A percentile compares a stretch with the other conserved stretches of the same genome.
Conservation (phyloP, 2,329 filamentous ascomycete genomes). For the Botrytis tulipae region DNA sequence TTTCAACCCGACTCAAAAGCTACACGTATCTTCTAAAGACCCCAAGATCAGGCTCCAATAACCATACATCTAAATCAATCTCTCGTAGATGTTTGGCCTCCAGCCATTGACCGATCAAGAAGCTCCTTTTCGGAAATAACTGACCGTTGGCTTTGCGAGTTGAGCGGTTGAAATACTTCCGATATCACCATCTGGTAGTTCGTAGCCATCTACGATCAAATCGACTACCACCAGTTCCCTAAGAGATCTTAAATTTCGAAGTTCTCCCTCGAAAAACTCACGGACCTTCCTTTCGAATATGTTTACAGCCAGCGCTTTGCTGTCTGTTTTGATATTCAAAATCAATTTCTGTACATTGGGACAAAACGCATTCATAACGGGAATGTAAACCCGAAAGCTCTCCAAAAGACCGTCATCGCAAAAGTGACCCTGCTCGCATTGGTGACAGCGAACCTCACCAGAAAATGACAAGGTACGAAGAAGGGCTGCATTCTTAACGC, state of each 20-base stretch:
- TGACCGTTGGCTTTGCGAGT: neutral
- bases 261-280: neutral
- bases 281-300: neutral
- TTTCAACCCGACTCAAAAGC: neutral
- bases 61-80: neutral
- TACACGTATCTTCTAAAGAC: neutral
- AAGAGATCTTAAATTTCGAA: neutral
- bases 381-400: neutral
- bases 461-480: neutral
- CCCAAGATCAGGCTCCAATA: neutral
- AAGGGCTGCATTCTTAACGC: constrained; percentile 17
- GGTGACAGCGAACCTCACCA: neutral
- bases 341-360: neutral
- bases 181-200: neutral
- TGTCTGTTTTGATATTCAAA: neutral
- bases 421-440: neutral
- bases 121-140: neutral
- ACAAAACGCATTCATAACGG: neutral
- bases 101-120: neutral
- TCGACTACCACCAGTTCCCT: neutral
- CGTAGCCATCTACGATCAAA: neutral
- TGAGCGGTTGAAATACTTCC: neutral
- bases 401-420: neutral
- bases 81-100: too few species aligned
- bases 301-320: neutral